These are phyloP conservation scores for Entamoeba histolytica DNA, from an alignment of 208 protist species.

Conservation along the genomic window DNA sequence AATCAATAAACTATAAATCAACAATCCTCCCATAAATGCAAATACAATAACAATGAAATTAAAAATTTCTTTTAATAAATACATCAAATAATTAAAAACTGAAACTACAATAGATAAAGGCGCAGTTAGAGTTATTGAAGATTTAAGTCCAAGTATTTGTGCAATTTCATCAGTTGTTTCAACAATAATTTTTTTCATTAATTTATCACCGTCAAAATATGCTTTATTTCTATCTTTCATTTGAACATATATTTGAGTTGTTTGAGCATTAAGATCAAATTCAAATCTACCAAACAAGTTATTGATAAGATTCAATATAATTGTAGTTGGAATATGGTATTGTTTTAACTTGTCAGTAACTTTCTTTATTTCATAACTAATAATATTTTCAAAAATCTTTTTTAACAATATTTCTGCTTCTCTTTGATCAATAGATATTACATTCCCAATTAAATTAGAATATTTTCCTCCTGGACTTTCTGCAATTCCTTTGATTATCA, in stretches of 20 bases:
- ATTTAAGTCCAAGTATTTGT: slow-evolving; percentile 21
- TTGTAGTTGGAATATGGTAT: neutral
- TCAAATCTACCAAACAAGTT: slow-evolving; percentile 19
- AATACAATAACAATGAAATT: slow-evolving; percentile 50
- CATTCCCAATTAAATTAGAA: slow-evolving; percentile 56
- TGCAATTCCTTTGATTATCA: slow-evolving; percentile 46
- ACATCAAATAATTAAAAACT: slow-evolving; percentile 44
- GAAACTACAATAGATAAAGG: slow-evolving; percentile 41
- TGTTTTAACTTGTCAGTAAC: neutral
- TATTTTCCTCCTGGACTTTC: slow-evolving; percentile 55
- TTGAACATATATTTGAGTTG: slow-evolving; percentile 43
- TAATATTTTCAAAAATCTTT: neutral
- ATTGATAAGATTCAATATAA: neutral
- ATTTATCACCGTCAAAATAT: slow-evolving; percentile 41
- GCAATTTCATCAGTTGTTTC: slow-evolving; percentile 34
- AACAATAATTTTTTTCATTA: slow-evolving; percentile 34
- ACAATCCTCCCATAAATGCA: slow-evolving; percentile 51
- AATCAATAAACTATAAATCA: slow-evolving; percentile 65
- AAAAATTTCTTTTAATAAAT: slow-evolving; percentile 60
- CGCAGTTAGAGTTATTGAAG: slow-evolving; percentile 15
- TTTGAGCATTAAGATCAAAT: slow-evolving; percentile 33
- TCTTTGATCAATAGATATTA: slow-evolving; percentile 53
- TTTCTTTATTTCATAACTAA: neutral
- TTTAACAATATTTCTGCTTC: neutral
- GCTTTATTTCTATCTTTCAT: slow-evolving; percentile 44